Evolutionary conservation across 805 yeast genomes (phyloP).

Genomic region (Novakomyces olei): DNA sequence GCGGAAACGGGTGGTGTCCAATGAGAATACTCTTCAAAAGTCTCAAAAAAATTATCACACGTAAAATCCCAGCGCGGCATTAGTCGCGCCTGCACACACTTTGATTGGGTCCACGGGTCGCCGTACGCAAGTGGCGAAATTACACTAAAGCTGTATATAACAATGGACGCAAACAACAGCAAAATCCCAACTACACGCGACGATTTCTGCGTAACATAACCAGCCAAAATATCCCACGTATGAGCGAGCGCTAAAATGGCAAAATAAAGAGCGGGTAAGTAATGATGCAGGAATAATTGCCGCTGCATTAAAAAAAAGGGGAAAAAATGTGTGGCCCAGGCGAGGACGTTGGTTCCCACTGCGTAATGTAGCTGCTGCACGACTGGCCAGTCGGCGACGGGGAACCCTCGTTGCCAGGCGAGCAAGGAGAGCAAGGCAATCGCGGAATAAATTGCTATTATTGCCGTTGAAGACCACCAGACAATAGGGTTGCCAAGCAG

Average conservation of each 20-base stretch:
- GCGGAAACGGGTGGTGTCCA: too few species aligned
- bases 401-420: conserved; percentile 20
- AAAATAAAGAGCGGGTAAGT: conserved; percentile 79
- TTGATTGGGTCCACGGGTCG: too few species aligned
- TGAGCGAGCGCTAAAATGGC: conserved; percentile 62
- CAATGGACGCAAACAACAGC: too few species aligned
- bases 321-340: conserved; percentile 75
- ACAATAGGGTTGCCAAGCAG: conserved; percentile 41
- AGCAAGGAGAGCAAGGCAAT: conserved; percentile 15
- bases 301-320: conserved; percentile 84
- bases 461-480: conserved; percentile 26
- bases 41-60: too few species aligned
- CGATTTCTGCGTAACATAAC: too few species aligned
- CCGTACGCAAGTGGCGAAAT: too few species aligned
- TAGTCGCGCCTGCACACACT: too few species aligned
- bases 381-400: conserved; percentile 13
- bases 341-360: conserved; percentile 27
- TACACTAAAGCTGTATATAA: too few species aligned
- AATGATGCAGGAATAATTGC: conserved; percentile 85
- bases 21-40: too few species aligned
- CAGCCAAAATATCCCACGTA: too few species aligned
- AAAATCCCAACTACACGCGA: too few species aligned
- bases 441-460: conserved; percentile 13
- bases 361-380: conserved; percentile 16
- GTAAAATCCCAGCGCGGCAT: too few species aligned